Percentiles rank a stretch among this genome's conserved stretches.
Evolutionary conservation across 805 yeast genomes (phyloP).

Genomic region (Candida krabiensis): DNA sequence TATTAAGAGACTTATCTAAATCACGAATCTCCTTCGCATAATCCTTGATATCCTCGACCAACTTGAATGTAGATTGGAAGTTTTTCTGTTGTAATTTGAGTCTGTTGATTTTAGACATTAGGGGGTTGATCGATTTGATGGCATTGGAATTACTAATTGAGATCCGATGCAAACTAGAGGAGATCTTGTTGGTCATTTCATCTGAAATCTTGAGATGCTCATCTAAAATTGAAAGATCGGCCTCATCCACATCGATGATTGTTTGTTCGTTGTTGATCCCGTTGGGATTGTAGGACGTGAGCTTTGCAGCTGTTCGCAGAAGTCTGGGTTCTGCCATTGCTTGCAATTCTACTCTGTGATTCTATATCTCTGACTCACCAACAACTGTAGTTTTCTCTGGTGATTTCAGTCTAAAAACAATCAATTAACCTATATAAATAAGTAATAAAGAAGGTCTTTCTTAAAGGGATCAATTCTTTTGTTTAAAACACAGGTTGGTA

Average conservation of each 20-base stretch:
- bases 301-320: background rate
- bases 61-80: constrained; percentile 51
- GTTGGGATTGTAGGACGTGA: background rate
- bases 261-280: constrained; percentile 5
- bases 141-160: constrained; percentile 55
- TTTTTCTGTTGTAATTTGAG: constrained; percentile 56
- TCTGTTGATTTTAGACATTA: constrained; percentile 59
- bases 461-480: no score
- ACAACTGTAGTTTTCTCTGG: no score
- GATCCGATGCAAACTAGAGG: constrained; percentile 53
- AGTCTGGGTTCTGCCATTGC: no score
- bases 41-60: constrained; percentile 47
- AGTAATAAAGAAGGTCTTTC: no score
- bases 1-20: constrained; percentile 36
- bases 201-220: constrained; percentile 66
- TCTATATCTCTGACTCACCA: no score
- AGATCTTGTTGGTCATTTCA: constrained; percentile 53
- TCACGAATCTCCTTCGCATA: constrained; percentile 40
- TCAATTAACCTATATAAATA: no score
- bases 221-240: constrained; percentile 79
- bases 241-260: constrained; percentile 65
- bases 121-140: constrained; percentile 66
- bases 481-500: no score
- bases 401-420: no score
- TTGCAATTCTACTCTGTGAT: no score